Evolutionary conservation across 1,284 basidiomycete species (phyloP), one percentile per base, ranked within the genome.

Genomic region (Coniophora puteana): DNA sequence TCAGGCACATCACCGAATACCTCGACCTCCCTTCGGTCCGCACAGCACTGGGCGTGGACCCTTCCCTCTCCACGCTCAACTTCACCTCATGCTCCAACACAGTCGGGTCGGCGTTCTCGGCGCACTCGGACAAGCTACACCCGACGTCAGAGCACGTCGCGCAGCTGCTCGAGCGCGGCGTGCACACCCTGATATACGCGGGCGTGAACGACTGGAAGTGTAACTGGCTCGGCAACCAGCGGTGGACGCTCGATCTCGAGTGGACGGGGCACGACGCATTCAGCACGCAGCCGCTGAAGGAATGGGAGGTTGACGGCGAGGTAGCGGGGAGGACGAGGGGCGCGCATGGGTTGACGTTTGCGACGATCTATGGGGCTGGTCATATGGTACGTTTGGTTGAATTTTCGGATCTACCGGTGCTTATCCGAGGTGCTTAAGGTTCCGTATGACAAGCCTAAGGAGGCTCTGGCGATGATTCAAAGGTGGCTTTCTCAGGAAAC

Each of bases 191-290:
- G 37, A 80, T 89, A 45, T 88, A 89, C 49, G 81, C 81, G 5
- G 85, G 86, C n/a, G 85, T 82, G 25, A 83, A 80, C 50, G 86
- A 89, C 57, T 87, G 79, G 75, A 80, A 85, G 55, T 89, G 84
- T 60, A 89, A 89, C 57, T 86, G 83, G 78, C 69, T 85, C 31
- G 78, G 80, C 18, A 89, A 89, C 58, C 76, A 76, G 54, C 62
- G 78, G 34, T 89, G 85, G 87, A 76, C 84, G 25, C 78, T 88
- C 44, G 71, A 76, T 47, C 66, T 89, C n/a, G 72, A 83, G 38
- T 90, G 86, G 87, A 72, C 69, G 10, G 80, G 83, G 1, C 59
- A 70, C 36, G 62, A 64, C 29, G 69, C 51, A 14, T 89, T 81
- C 62, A 61, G 59, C 48, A 55, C 66, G 52, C 62, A 70, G 51